Evolutionary conservation across 2,329 filamentous ascomycete genomes (phyloP).

Genomic region (Cladophialophora carrionii): DNA sequence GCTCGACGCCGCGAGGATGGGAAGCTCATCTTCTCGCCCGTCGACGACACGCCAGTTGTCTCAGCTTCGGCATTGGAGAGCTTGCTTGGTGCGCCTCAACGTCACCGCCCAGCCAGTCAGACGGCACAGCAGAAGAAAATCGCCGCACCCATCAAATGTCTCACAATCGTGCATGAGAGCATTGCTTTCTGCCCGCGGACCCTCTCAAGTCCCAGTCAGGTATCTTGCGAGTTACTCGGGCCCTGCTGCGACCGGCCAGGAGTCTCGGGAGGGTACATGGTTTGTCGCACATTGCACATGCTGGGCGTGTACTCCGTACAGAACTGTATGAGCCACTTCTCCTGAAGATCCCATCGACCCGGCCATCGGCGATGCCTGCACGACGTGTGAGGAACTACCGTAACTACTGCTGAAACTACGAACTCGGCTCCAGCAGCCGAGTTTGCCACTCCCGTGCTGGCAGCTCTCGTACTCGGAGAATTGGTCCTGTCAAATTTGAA

Average conservation of each 20-base stretch:
- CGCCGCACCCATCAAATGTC: conserved; percentile 20
- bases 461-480: not conserved
- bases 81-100: conserved; percentile 9
- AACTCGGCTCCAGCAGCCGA: not conserved
- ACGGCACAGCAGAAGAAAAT: conserved; percentile 3
- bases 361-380: not conserved
- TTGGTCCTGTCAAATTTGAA: not conserved
- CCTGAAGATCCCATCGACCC: conserved; percentile 25
- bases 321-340: conserved; percentile 9
- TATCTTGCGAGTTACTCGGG: not conserved
- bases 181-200: not conserved
- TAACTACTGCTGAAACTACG: not conserved
- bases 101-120: conserved; percentile 18
- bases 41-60: conserved; percentile 14
- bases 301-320: not conserved
- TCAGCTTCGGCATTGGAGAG: conserved; percentile 20
- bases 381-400: not conserved
- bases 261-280: conserved; percentile 13
- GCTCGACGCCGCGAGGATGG: not conserved
- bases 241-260: not conserved
- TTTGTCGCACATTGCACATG: conserved; percentile 30
- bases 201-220: not conserved
- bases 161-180: conserved; percentile 15
- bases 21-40: not conserved
- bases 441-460: not conserved